Evolutionary conservation across 2,329 filamentous ascomycete species (phyloP), one percentile per base, ranked within the genome.

Genomic region (Xylogone sp.): DNA sequence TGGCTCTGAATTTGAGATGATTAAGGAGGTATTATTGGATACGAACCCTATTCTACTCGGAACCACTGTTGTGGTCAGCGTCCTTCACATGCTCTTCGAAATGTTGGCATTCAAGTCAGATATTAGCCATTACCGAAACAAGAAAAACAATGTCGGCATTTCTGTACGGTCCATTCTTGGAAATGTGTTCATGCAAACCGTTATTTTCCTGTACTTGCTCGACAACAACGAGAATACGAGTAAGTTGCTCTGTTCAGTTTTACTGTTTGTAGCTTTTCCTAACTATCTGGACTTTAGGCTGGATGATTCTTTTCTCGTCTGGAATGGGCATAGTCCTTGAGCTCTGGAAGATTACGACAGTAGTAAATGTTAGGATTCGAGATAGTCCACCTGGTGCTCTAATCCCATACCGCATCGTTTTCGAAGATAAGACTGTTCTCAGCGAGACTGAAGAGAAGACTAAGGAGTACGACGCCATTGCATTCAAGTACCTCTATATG

Each of bases 81-180:
- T 99, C 52, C 78, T 94, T 39, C 94, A 99, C 73, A 91, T 96
- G 80, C 76, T 99, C 60, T 93, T 99, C 57, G 94, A 99, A 72
- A 92, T 88, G 65, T 81, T 99, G 29, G 94, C 94, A 1, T 99
- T 99, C 75, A 96, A 96, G 65, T 96, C 88, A 67, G 94, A 99
- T 68, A 96, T 99, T 68, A 84, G 91, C 46, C 94, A 99, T 72
- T 99, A 94, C 83, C 90, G 92, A 67, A 97, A 97, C 77, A 99
- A 99, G 86, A 99, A 99, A 78, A 95, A 97, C 74, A 94, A 96
- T 53, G 88, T 99, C 22, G 94, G 94, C 57, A 96, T 96, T 44
- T 97, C 92, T 1, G 88, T 99, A 54, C 90, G 94, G 52, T 95
- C 93, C 27, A 99, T 99, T 65, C 77, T 99, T 52, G 91, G 90